phyloP scores from a whole-genome alignment of 1,284 basidiomycete species.

The Ceratobasidium sp. region DNA sequence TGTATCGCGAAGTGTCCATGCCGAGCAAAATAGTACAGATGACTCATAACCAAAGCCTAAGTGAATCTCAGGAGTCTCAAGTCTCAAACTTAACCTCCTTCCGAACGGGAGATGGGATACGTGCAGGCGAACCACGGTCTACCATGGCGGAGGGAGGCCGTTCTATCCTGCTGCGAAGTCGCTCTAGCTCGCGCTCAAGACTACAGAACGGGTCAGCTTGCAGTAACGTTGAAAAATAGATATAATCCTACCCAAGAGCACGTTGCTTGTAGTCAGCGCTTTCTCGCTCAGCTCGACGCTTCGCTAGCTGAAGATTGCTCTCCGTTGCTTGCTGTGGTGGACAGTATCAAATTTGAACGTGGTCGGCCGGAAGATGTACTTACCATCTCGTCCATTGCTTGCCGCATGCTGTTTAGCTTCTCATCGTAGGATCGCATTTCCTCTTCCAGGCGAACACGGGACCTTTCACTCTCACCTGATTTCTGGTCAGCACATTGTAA shows the following conservation, averaged over 20 bases:
- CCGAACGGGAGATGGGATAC: conserved; percentile 32
- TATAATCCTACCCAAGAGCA: conserved; percentile 66
- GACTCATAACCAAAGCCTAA: neutral
- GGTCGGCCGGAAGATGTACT: conserved; percentile 46
- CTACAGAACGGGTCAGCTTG: conserved; percentile 53
- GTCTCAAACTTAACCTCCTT: conserved; percentile 41
- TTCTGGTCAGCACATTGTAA: neutral
- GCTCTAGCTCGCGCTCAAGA: conserved; percentile 74
- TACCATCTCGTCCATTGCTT: conserved; percentile 70
- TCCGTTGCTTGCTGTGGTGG: conserved; percentile 72
- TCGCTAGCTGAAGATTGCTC: conserved; percentile 71
- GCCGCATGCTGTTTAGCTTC: conserved; percentile 66
- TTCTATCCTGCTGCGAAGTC: conserved; percentile 70
- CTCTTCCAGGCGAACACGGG: conserved; percentile 69
- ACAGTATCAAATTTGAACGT: conserved; percentile 13
- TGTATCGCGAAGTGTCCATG: conserved; percentile 32
- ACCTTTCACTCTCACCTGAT: conserved; percentile 67
- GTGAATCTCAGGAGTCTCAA: conserved; percentile 2
- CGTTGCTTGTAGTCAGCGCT: conserved; percentile 76
- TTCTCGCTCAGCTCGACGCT: conserved; percentile 79
- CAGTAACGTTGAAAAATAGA: neutral
- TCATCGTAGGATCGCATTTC: conserved; percentile 68
- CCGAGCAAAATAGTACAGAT: conserved; percentile 32
- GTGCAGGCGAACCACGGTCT: conserved; percentile 28
- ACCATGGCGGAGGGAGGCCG: conserved; percentile 55